phyloP scores from a whole-genome alignment of 140 eudicot genomes.

The Ambrosia hybrid region DNA sequence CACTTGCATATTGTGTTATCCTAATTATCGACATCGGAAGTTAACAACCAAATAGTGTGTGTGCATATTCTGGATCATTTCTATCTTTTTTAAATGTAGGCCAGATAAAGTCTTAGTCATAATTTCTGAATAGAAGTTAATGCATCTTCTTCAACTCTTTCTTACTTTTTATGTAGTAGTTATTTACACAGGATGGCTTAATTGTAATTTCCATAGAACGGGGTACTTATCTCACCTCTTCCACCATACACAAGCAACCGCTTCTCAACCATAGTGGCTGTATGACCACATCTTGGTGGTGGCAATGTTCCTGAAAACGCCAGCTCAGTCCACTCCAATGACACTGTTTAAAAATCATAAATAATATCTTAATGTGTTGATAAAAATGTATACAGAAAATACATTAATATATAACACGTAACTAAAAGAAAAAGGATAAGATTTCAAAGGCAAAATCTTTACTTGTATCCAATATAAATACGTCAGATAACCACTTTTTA shows the following conservation, averaged over 20 bases:
- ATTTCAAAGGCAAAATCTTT: constrained; percentile 27
- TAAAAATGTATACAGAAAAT: not conserved
- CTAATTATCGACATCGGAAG: too few species aligned
- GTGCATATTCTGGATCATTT: too few species aligned
- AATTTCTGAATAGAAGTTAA: too few species aligned
- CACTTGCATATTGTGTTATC: too few species aligned
- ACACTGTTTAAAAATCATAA: constrained; percentile 48
- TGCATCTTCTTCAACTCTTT: too few species aligned
- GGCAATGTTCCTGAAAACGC: constrained; percentile 84
- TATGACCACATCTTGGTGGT: constrained; percentile 97
- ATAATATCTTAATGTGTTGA: not conserved
- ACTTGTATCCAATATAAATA: constrained; percentile 89
- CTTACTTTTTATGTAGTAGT: too few species aligned
- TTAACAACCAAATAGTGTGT: too few species aligned
- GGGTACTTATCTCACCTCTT: constrained; percentile 57
- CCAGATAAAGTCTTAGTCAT: too few species aligned
- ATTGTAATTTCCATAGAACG: not conserved
- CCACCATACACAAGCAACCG: constrained; percentile 96
- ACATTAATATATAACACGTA: not conserved
- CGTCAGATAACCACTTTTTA: constrained; percentile 94
- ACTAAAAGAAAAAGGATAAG: too few species aligned
- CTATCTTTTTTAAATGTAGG: too few species aligned
- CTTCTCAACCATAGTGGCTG: constrained; percentile 97
- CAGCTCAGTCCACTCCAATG: constrained; percentile 95
- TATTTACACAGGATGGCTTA: too few species aligned